These are phyloP conservation scores for Mortierella sp. DNA, from an alignment of 371 early-diverging fungal genomes.

Conservation along the genomic window DNA sequence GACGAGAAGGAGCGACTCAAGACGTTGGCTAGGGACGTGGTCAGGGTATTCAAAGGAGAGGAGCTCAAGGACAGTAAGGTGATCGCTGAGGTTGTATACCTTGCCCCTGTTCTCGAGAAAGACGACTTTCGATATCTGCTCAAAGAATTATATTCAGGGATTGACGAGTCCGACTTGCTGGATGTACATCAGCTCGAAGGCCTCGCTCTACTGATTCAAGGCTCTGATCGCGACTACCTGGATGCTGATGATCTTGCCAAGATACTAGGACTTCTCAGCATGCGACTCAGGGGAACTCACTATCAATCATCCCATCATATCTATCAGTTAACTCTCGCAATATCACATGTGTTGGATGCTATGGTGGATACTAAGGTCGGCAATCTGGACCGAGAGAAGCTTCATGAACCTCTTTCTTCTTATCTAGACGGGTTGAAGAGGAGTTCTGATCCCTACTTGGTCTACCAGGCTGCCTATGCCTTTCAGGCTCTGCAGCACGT, in stretches of 20 bases:
- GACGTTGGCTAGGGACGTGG: background rate
- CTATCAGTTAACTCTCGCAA: background rate
- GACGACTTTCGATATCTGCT: constrained; percentile 1
- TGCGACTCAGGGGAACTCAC: too few species aligned
- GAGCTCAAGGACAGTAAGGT: constrained; percentile 5
- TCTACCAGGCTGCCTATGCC: too few species aligned
- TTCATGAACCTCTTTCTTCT: background rate
- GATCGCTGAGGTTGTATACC: constrained; percentile 2
- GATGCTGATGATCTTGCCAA: constrained; percentile 12
- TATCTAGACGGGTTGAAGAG: background rate
- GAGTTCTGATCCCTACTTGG: too few species aligned
- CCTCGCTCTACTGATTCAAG: constrained; percentile 4
- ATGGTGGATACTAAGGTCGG: constrained; percentile 2
- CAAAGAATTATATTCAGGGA: background rate
- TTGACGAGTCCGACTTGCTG: background rate
- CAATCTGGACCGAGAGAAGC: background rate
- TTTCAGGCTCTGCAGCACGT: too few species aligned
- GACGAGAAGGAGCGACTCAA: constrained; percentile 7
- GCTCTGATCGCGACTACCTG: background rate
- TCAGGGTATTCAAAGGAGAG: background rate
- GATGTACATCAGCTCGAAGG: constrained; percentile 9
- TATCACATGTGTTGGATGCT: constrained; percentile 6
- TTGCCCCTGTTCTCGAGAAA: constrained; percentile 1
- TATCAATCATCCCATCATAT: background rate
- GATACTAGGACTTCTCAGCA: constrained; percentile 2